Evolutionary conservation across 306 rosid genomes (phyloP), one percentile per base, ranked within the genome.

Genomic region (Vicia faba): DNA sequence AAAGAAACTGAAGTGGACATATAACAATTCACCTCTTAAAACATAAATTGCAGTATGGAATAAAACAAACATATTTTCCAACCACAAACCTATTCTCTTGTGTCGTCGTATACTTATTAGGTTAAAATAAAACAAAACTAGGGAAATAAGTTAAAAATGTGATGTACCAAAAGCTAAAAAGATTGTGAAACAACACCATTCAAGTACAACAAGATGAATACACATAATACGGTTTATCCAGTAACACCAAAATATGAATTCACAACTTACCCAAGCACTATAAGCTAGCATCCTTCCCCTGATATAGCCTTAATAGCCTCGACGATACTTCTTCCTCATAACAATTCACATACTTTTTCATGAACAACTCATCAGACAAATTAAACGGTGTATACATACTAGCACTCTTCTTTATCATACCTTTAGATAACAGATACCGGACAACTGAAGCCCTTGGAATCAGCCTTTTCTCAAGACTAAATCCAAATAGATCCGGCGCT

Each of bases 391-490:
- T 5, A 56, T 1, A 4, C 56, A 76, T 33, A 68, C 72, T 58
- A 7, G 69, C 6, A 5, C 43, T 38, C 50, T 75, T 62, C 67
- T 38, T 66, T 0, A 80, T 43, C 78, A 84, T 69, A 59, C 87
- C 86, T 53, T 72, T 49, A 6, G 77, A 78, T 15, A 58, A 13
- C 65, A 84, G 66, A 80, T 45, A 67, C 55, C 38, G 23, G 36
- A 76, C 5, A 40, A 78, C 82, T 0, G 29, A 70, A 74, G 73
- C 71, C 77, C 84, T 75, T 0, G 83, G 89, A 29, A 80, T 35
- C 51, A 82, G 44, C 58, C 85, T 77, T 68, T 54, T 75, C 50
- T 81, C n/a, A n/a, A 85, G 55, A 76, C 87, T 87, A 28, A 11
- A 45, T 14, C 49, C 57, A 4, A 85, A 14, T 9, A 80, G 4